Conservation (phyloP, 2,329 filamentous ascomycete species). For the Alternaria gaisen region DNA sequence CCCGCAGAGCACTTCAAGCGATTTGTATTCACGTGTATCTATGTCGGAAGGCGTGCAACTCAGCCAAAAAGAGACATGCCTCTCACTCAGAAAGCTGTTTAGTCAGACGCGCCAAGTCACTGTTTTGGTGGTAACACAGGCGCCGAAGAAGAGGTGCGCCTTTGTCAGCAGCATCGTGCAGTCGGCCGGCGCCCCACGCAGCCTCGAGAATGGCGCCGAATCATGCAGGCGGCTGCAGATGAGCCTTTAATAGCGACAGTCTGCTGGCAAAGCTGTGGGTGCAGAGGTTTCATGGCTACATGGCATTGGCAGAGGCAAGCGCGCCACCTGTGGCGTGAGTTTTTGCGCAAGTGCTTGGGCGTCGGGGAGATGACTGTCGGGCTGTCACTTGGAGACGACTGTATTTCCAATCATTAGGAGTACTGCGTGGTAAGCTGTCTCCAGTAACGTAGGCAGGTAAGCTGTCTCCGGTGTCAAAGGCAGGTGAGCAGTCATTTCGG, state of each 20-base stretch:
- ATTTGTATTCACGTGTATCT: neutral
- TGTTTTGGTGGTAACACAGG: neutral
- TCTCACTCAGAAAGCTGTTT: neutral
- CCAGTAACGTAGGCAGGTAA: too few relatives aligned
- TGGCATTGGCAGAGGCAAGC: slow-evolving; percentile 1
- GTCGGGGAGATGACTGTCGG: neutral
- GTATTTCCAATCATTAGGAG: too few relatives aligned
- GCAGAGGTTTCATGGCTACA: neutral
- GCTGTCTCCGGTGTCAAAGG: too few relatives aligned
- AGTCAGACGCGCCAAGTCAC: slow-evolving; percentile 1
- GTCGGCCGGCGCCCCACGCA: slow-evolving; percentile 8
- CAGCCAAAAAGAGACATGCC: neutral
- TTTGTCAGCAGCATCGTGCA: slow-evolving; percentile 20
- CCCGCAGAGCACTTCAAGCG: neutral
- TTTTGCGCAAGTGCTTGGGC: neutral
- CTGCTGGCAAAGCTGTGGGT: slow-evolving; percentile 1
- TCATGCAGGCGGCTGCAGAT: slow-evolving; percentile 2
- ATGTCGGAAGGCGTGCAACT: neutral
- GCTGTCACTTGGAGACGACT: too few relatives aligned
- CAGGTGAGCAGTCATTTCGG: neutral
- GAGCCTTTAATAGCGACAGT: neutral
- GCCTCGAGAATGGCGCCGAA: slow-evolving; percentile 5
- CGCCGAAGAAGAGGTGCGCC: neutral
- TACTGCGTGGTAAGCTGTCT: too few relatives aligned
- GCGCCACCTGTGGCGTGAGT: slow-evolving; percentile 4